phyloP scores from a whole-genome alignment of 306 rosid species.

The Lathyrus sativus region DNA sequence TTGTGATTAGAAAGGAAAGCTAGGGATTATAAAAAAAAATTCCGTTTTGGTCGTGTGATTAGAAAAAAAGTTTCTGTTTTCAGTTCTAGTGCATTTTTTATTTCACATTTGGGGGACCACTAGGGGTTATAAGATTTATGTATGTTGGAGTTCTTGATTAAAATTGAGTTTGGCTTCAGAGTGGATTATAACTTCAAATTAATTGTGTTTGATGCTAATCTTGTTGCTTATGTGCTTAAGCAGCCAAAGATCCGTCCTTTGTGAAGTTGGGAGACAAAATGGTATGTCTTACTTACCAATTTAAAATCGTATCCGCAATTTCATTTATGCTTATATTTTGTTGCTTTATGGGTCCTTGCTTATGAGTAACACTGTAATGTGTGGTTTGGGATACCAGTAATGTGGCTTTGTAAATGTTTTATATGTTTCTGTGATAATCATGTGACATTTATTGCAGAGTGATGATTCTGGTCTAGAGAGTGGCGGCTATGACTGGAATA shows the following conservation, averaged over 20 bases:
- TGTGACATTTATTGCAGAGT: constrained; percentile 51
- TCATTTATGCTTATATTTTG: not conserved
- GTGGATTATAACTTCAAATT: not conserved
- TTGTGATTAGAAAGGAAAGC: too few relatives aligned
- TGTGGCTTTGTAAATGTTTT: constrained; percentile 4
- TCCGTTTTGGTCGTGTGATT: too few relatives aligned
- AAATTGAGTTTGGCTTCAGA: too few relatives aligned
- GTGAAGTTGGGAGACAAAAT: constrained; percentile 37
- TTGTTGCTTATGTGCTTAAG: constrained; percentile 29
- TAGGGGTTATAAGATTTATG: too few relatives aligned
- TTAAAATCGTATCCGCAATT: constrained; percentile 19
- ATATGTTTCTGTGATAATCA: constrained; percentile 15
- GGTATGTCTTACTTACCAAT: constrained; percentile 41
- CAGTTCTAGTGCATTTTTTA: too few relatives aligned
- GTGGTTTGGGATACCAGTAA: constrained; percentile 6
- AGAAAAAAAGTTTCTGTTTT: too few relatives aligned
- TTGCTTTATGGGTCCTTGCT: constrained; percentile 35
- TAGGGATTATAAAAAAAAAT: too few relatives aligned
- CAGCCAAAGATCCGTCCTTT: constrained; percentile 36
- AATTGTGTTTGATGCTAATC: constrained; percentile 14
- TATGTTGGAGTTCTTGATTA: too few relatives aligned
- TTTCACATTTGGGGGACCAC: too few relatives aligned
- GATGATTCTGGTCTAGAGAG: constrained; percentile 60
- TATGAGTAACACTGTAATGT: not conserved
- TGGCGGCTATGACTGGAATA: constrained; percentile 76